These are phyloP conservation scores for Yarrowia sp. DNA, from an alignment of 805 yeast species.

Conservation along the genomic window DNA sequence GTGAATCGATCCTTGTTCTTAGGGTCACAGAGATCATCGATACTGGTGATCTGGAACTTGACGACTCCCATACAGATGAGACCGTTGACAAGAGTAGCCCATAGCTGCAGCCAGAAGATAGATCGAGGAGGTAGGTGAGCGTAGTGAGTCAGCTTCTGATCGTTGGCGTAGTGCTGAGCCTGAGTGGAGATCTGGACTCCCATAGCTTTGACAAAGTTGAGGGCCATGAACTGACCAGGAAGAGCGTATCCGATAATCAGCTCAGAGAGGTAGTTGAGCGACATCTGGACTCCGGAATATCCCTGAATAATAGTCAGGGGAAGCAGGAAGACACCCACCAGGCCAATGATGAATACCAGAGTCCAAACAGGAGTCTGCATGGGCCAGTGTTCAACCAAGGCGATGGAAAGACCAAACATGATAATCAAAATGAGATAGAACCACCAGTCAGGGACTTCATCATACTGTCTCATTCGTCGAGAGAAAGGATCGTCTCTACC, in stretches of 20 bases:
- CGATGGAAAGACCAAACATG: slow-evolving; percentile 51
- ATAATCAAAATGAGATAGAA: slow-evolving; percentile 57
- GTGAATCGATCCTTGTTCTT: slow-evolving; percentile 44
- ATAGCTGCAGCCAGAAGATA: slow-evolving; percentile 54
- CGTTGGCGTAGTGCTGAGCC: slow-evolving; percentile 61
- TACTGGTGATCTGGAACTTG: slow-evolving; percentile 49
- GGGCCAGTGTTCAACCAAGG: slow-evolving; percentile 51
- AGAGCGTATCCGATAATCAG: slow-evolving; percentile 68
- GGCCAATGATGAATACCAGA: slow-evolving; percentile 59
- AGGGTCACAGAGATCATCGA: slow-evolving; percentile 46
- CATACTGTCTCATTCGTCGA: slow-evolving; percentile 58
- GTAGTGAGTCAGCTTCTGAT: slow-evolving; percentile 68
- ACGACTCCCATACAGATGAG: slow-evolving; percentile 47
- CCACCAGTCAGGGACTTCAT: slow-evolving; percentile 82
- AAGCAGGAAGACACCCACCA: slow-evolving; percentile 62
- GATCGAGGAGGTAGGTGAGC: slow-evolving; percentile 65
- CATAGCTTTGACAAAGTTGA: slow-evolving; percentile 65
- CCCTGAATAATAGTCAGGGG: slow-evolving; percentile 67
- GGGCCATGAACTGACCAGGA: slow-evolving; percentile 68
- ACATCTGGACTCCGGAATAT: slow-evolving; percentile 62
- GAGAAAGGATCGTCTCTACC: slow-evolving; percentile 42
- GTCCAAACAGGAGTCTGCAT: slow-evolving; percentile 67
- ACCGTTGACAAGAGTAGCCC: slow-evolving; percentile 53
- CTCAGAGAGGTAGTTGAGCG: slow-evolving; percentile 68
- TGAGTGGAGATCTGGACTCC: slow-evolving; percentile 70